Percentiles rank a stretch among this genome's conserved stretches.
Evolutionary conservation across 306 rosid genomes (phyloP).

Genomic region (Dalbergia cultrata): DNA sequence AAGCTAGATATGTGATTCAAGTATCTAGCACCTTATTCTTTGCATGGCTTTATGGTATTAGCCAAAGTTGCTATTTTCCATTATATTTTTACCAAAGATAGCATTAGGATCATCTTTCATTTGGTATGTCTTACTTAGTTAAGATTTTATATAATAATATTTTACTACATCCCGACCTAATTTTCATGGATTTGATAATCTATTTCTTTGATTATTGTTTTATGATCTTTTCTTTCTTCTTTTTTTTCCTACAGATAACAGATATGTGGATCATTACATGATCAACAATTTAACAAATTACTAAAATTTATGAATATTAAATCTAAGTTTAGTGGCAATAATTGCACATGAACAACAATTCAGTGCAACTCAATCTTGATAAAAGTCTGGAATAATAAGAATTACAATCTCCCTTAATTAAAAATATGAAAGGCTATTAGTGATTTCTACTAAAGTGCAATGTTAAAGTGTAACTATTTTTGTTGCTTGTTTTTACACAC

Average conservation of each 20-base stretch:
- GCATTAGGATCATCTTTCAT: constrained; percentile 15
- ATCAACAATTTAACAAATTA: not conserved
- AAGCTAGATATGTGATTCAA: constrained; percentile 28
- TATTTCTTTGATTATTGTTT: not conserved
- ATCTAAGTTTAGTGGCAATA: constrained; percentile 10
- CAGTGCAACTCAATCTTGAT: not conserved
- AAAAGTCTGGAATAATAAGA: not conserved
- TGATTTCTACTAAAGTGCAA: not conserved
- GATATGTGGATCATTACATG: constrained; percentile 4
- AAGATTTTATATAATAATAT: constrained; percentile 6
- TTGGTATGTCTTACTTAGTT: constrained; percentile 4
- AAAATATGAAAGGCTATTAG: not conserved
- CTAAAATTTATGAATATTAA: not conserved
- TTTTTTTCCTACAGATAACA: not conserved
- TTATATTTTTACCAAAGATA: constrained; percentile 28
- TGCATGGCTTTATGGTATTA: constrained; percentile 13
- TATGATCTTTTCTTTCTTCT: not conserved
- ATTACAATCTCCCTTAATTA: not conserved
- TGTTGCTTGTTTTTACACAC: too few relatives aligned
- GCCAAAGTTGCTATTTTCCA: constrained; percentile 26
- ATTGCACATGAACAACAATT: not conserved
- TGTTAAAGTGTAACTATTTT: too few relatives aligned
- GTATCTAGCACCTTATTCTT: not conserved
- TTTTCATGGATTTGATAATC: not conserved
- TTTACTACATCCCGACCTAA: constrained; percentile 8